Evolutionary conservation across 2,329 filamentous ascomycete genomes (phyloP).

Genomic region (Mycocentrospora acerina): DNA sequence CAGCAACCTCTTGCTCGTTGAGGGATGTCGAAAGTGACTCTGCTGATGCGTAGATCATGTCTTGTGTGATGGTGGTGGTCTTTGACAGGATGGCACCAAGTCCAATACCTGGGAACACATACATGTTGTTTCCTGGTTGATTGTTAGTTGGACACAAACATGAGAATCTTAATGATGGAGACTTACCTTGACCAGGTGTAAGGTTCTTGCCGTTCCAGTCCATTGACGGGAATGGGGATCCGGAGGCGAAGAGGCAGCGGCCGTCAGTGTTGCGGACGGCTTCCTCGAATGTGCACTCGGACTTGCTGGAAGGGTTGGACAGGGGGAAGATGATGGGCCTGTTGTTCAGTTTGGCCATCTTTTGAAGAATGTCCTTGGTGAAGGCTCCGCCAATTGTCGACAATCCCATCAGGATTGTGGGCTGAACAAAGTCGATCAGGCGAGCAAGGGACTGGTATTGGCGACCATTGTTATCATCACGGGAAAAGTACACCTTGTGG

Average conservation of each 20-base stretch:
- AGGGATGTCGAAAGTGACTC: conserved; percentile 77
- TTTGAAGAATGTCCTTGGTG: conserved; percentile 78
- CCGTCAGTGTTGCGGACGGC: conserved; percentile 90
- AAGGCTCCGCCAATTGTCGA: conserved; percentile 95
- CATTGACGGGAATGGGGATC: conserved; percentile 82
- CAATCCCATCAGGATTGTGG: conserved; percentile 89
- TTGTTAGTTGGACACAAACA: conserved; percentile 4
- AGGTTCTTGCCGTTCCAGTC: conserved; percentile 48
- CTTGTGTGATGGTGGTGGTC: conserved; percentile 80
- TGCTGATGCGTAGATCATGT: conserved; percentile 96
- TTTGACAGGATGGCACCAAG: conserved; percentile 91
- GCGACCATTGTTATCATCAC: conserved; percentile 64
- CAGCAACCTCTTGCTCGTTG: conserved; percentile 76
- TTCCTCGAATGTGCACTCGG: conserved; percentile 95
- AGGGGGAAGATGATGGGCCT: conserved; percentile 81
- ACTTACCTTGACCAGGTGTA: conserved; percentile 50
- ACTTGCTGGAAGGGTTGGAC: conserved; percentile 94
- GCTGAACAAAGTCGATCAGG: conserved; percentile 92
- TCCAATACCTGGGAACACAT: conserved; percentile 95
- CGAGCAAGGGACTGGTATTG: conserved; percentile 79
- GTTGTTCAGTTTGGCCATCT: conserved; percentile 63
- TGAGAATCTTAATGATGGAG: conserved; percentile 1
- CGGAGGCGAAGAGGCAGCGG: conserved; percentile 88
- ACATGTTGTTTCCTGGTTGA: conserved; percentile 82
- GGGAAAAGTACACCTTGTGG: conserved; percentile 73